These are phyloP conservation scores for Achaetomium macrosporum DNA, from an alignment of 2,329 filamentous ascomycete genomes.

Conservation along the genomic window DNA sequence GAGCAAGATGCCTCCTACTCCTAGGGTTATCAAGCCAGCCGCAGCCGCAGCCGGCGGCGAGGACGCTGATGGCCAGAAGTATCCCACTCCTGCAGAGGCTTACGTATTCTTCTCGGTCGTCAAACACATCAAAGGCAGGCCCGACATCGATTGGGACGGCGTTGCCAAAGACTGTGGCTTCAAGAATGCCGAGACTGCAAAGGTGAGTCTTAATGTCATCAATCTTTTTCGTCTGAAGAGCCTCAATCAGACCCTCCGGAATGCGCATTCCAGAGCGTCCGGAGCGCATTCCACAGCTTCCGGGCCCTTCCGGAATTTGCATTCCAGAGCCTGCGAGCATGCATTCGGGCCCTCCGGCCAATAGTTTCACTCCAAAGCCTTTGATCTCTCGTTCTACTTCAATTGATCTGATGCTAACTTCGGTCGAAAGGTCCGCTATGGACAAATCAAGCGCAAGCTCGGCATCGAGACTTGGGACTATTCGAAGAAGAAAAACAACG, in stretches of 20 bases:
- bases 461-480: slow-evolving; percentile 29
- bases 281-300: too few relatives aligned
- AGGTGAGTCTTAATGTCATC: slow-evolving; percentile 28
- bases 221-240: too few relatives aligned
- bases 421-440: slow-evolving; percentile 38
- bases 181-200: slow-evolving; percentile 42
- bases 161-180: slow-evolving; percentile 39
- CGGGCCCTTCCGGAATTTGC: too few relatives aligned
- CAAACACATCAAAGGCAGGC: slow-evolving; percentile 38
- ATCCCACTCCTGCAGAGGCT: slow-evolving; percentile 37
- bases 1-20: too few relatives aligned
- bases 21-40: background rate
- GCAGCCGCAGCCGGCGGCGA: background rate
- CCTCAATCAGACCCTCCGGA: too few relatives aligned
- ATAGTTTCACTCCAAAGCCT: too few relatives aligned
- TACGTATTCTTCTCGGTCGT: slow-evolving; percentile 34
- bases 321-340: too few relatives aligned
- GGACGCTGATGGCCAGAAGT: slow-evolving; percentile 14
- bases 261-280: too few relatives aligned
- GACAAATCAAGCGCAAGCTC: slow-evolving; percentile 45
- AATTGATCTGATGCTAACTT: background rate
- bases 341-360: too few relatives aligned
- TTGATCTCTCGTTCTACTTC: too few relatives aligned
- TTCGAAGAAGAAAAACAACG: background rate
- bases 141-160: slow-evolving; percentile 43